Evolutionary conservation across 495 filamentous ascomycete genomes (phyloP).

Genomic region (Aspergillus leporis): DNA sequence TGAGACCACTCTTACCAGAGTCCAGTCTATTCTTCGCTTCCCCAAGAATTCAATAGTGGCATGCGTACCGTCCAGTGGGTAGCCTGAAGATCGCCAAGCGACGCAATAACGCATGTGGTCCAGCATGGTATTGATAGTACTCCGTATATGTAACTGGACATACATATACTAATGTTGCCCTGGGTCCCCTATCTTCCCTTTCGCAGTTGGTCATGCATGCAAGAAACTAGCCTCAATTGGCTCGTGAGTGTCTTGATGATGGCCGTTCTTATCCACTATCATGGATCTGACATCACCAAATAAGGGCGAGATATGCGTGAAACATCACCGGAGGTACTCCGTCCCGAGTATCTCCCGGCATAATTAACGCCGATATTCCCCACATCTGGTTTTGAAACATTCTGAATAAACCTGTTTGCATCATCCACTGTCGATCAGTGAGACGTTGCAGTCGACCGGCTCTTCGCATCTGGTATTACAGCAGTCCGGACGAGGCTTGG

Average conservation of each 20-base stretch:
- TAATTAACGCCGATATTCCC: not conserved
- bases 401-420: not conserved
- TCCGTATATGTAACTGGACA: too few relatives aligned
- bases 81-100: too few relatives aligned
- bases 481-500: not conserved
- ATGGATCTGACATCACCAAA: not conserved
- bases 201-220: too few relatives aligned
- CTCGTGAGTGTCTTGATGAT: not conserved
- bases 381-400: not conserved
- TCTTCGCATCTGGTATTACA: not conserved
- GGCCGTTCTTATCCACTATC: not conserved
- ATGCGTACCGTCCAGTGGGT: too few relatives aligned
- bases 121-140: too few relatives aligned
- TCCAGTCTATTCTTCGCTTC: too few relatives aligned
- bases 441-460: not conserved
- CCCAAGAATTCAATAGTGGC: too few relatives aligned
- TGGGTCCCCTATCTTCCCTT: too few relatives aligned
- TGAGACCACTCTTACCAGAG: too few relatives aligned
- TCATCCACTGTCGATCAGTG: too few relatives aligned
- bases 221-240: not conserved
- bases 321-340: not conserved
- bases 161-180: too few relatives aligned
- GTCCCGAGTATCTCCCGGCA: not conserved
- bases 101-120: too few relatives aligned
- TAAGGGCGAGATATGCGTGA: not conserved